Percentiles rank a stretch among this genome's conserved stretches.
Evolutionary conservation across 2,329 filamentous ascomycete species (phyloP).

Genomic region (Westerdykella ornata): DNA sequence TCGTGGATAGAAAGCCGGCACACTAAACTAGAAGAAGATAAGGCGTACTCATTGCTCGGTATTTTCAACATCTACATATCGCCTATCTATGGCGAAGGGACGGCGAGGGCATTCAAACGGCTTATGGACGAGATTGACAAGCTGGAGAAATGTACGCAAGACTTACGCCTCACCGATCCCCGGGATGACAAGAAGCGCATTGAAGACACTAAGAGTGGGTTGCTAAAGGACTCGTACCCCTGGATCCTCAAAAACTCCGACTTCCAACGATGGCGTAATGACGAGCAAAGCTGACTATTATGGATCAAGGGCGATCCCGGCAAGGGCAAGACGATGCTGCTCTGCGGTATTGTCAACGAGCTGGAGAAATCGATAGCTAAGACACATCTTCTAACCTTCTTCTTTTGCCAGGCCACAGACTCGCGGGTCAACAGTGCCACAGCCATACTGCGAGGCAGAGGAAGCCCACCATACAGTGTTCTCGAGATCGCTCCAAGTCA

Average conservation of each 20-base stretch:
- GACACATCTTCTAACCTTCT: slow-evolving; percentile 20
- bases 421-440: slow-evolving; percentile 5
- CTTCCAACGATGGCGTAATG: slow-evolving; percentile 18
- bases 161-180: slow-evolving; percentile 5
- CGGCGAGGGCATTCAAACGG: slow-evolving; percentile 8
- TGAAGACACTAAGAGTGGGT: slow-evolving; percentile 6
- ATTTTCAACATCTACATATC: slow-evolving; percentile 13
- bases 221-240: slow-evolving; percentile 8
- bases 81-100: slow-evolving; percentile 11
- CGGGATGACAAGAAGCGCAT: slow-evolving; percentile 9
- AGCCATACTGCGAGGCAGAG: slow-evolving; percentile 37
- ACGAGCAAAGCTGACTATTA: slow-evolving; percentile 21
- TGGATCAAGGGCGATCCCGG: slow-evolving; percentile 39
- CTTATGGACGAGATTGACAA: slow-evolving; percentile 8
- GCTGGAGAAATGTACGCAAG: slow-evolving; percentile 5
- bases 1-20: slow-evolving; percentile 16
- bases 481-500: slow-evolving; percentile 25
- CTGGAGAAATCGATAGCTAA: slow-evolving; percentile 16
- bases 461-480: slow-evolving; percentile 3
- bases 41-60: slow-evolving; percentile 8
- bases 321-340: slow-evolving; percentile 39
- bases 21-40: slow-evolving; percentile 13
- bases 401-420: slow-evolving; percentile 43
- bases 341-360: slow-evolving; percentile 22
- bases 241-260: slow-evolving; percentile 16